Evolutionary conservation across 768 basidiomycete species (phyloP).

Genomic region (Suillus spraguei): DNA sequence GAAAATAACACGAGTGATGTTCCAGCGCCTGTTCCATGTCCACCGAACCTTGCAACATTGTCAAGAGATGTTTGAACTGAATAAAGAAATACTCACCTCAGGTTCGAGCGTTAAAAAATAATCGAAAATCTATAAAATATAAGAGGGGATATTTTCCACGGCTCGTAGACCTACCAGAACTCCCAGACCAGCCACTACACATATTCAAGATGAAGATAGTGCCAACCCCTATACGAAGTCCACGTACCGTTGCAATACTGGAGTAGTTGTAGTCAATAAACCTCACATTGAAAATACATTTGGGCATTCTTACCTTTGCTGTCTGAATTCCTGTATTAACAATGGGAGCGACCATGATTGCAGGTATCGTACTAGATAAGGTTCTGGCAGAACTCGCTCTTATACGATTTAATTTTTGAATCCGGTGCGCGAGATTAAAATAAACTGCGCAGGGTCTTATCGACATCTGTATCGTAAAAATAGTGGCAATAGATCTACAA

Average conservation of each 20-base stretch:
- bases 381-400: background rate
- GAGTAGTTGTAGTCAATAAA: background rate
- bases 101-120: conserved; percentile 2
- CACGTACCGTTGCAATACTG: conserved; percentile 4
- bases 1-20: conserved; percentile 5
- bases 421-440: background rate
- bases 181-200: background rate
- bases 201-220: background rate
- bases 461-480: background rate
- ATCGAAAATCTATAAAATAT: conserved; percentile 1
- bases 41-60: background rate
- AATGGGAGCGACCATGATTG: background rate
- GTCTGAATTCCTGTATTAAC: background rate
- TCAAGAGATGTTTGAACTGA: background rate
- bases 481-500: background rate
- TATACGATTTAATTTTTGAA: background rate
- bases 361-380: background rate
- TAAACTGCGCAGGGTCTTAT: background rate
- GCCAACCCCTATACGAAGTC: background rate
- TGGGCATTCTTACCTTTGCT: background rate
- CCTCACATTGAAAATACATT: background rate
- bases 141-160: background rate
- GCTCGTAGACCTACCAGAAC: background rate
- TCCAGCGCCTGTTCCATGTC: conserved; percentile 14
- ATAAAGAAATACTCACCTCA: background rate